Conservation (phyloP, 495 filamentous ascomycete genomes). For the Recurvomyces mirabilis region DNA sequence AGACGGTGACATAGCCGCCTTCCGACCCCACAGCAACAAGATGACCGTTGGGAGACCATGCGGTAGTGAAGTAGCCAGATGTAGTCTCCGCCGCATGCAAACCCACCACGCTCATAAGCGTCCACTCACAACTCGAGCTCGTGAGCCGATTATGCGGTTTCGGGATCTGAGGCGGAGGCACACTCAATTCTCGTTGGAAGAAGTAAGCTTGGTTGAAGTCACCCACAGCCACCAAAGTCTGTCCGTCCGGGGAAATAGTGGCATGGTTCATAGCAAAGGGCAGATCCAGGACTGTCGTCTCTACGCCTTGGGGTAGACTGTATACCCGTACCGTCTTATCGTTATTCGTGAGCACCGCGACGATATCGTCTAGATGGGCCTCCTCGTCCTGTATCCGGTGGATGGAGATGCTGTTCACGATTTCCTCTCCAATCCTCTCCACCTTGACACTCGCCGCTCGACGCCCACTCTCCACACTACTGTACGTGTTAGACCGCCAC, state of each 20-base stretch:
- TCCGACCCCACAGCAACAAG: slow-evolving; percentile 62
- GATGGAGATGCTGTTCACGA: slow-evolving; percentile 64
- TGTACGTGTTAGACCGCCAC: slow-evolving; percentile 25
- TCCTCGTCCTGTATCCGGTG: slow-evolving; percentile 43
- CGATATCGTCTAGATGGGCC: slow-evolving; percentile 41
- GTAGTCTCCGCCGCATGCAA: slow-evolving; percentile 22
- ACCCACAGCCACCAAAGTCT: slow-evolving; percentile 68
- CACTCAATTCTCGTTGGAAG: slow-evolving; percentile 40
- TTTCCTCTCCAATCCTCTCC: slow-evolving; percentile 33
- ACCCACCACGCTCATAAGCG: slow-evolving; percentile 19
- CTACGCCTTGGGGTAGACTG: slow-evolving; percentile 49
- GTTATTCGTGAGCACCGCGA: slow-evolving; percentile 73
- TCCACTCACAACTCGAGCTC: slow-evolving; percentile 24
- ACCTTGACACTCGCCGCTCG: slow-evolving; percentile 26
- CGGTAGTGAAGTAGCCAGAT: slow-evolving; percentile 53
- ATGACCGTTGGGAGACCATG: slow-evolving; percentile 57
- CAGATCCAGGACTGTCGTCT: slow-evolving; percentile 58
- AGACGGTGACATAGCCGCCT: slow-evolving; percentile 56
- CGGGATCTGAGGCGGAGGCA: slow-evolving; percentile 14
- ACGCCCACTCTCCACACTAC: not conserved
- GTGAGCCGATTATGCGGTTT: slow-evolving; percentile 21
- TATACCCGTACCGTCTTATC: slow-evolving; percentile 76
- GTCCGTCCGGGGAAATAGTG: slow-evolving; percentile 79
- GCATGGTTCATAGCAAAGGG: slow-evolving; percentile 83
- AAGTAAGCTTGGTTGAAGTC: slow-evolving; percentile 78